Evolutionary conservation across 1,284 basidiomycete genomes (phyloP).

Genomic region (Cutaneotrichosporon curvatum): DNA sequence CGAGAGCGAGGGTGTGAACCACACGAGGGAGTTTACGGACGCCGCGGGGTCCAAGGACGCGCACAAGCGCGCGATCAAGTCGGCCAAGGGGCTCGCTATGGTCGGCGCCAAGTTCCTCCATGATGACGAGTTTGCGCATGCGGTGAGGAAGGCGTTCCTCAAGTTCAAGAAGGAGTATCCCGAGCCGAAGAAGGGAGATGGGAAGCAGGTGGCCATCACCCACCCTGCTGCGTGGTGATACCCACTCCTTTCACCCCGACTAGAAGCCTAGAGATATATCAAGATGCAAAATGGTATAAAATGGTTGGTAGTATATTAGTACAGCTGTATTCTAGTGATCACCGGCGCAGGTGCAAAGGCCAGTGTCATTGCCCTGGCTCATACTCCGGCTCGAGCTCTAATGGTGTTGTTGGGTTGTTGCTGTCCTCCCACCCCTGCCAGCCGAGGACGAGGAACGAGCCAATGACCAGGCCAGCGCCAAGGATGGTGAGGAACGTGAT

Average conservation of each 20-base stretch:
- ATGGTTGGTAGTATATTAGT: too few relatives aligned
- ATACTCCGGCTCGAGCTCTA: neutral
- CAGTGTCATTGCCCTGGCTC: neutral
- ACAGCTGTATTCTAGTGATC: too few relatives aligned
- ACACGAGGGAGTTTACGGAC: constrained; percentile 26
- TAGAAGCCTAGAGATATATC: too few relatives aligned
- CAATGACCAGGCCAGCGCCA: constrained; percentile 54
- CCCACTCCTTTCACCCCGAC: too few relatives aligned
- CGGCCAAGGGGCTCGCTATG: constrained; percentile 41
- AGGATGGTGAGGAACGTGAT: constrained; percentile 56
- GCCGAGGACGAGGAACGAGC: constrained; percentile 49
- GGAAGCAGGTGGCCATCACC: too few relatives aligned
- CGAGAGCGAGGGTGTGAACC: constrained; percentile 18
- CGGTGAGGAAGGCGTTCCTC: constrained; percentile 25
- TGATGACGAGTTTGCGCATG: constrained; percentile 36
- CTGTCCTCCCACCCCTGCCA: constrained; percentile 38
- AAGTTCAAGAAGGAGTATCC: constrained; percentile 17
- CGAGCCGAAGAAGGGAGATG: neutral
- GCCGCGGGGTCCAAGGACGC: constrained; percentile 26
- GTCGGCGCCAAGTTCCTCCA: constrained; percentile 36
- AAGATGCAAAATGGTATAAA: too few relatives aligned
- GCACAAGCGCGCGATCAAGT: constrained; percentile 34
- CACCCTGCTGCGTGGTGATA: too few relatives aligned
- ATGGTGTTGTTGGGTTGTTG: neutral
- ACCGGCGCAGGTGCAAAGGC: too few relatives aligned